phyloP scores from a whole-genome alignment of 2,329 filamentous ascomycete species.

The Fusarium neocosmosporiellum region DNA sequence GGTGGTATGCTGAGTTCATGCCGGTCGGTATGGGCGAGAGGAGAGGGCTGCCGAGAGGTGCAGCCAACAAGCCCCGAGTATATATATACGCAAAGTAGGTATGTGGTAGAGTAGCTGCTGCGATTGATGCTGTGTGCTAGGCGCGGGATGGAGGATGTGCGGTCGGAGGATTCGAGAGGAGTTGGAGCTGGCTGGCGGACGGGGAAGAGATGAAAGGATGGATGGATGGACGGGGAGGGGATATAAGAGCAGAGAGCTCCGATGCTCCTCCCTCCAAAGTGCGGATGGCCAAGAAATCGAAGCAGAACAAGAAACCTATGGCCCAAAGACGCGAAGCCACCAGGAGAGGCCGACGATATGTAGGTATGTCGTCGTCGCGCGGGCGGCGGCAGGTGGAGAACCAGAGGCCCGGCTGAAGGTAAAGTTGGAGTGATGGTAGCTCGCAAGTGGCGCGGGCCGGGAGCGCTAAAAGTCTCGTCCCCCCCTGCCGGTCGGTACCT shows the following conservation, averaged over 20 bases:
- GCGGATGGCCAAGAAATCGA: constrained; percentile 7
- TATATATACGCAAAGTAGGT: not conserved
- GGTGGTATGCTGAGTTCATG: constrained; percentile 49
- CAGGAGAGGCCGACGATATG: constrained; percentile 30
- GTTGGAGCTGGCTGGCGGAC: not conserved
- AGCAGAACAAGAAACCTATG: constrained; percentile 3
- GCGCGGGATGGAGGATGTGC: not conserved
- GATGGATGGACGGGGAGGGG: constrained; percentile 16
- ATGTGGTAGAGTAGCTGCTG: not conserved
- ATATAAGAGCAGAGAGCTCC: constrained; percentile 31
- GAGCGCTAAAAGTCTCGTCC: constrained; percentile 29
- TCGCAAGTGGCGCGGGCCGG: constrained; percentile 34
- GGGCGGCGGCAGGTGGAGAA: constrained; percentile 37
- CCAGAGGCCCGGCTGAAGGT: constrained; percentile 37
- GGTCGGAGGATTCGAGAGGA: not conserved
- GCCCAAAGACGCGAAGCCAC: constrained; percentile 28
- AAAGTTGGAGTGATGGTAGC: constrained; percentile 31
- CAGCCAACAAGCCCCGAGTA: not conserved
- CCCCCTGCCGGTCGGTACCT: not conserved
- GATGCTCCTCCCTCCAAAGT: constrained; percentile 9
- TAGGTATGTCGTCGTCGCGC: constrained; percentile 27
- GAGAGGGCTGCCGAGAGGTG: not conserved
- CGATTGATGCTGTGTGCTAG: not conserved
- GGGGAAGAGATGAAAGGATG: not conserved
- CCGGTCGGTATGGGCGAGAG: not conserved